Evolutionary conservation across 768 basidiomycete species (phyloP), one percentile per base, ranked within the genome.

Genomic region (Mycena crocata): DNA sequence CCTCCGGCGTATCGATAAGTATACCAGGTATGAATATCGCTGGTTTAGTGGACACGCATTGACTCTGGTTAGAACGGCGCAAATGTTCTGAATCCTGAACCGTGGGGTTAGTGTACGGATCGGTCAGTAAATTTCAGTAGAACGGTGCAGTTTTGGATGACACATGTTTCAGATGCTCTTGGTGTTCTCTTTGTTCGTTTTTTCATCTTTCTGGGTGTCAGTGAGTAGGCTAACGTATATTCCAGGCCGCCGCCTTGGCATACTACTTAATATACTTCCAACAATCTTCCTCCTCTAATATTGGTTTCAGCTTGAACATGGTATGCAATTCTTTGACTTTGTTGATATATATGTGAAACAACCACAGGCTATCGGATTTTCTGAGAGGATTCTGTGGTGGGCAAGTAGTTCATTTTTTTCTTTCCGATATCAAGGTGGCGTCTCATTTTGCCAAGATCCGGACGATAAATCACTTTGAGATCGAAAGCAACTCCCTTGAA

Each of bases 331-430:
- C n/a, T n/a, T n/a, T n/a, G 19, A 54, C 6, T 56, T n/a, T 57
- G 28, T 39, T 19, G 19, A 39, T 55, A 17, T n/a, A n/a, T n/a
- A 3, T 42, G n/a, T n/a, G n/a, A n/a, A n/a, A n/a, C n/a, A n/a
- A n/a, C n/a, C n/a, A n/a, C n/a, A 58, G 62, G 61, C 70, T 24
- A 84, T 86, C 50, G 78, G 78, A 9, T 87, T 88, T 74, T 83
- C 82, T 44, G 71, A 76, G 26, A 70, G 82, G 76, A 84, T 87
- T 54, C 71, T 88, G 57, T 82, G 77, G 74, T 74, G 71, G 72
- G 75, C 15, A 8, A 37, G 35, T 15, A 9, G 9, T 9, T 9
- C 9, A 37, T 37, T 9, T 9, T 8, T 37, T n/a, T 9, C 8
- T 8, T 37, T 15, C 15, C 8, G 8, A 37, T 37, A 9, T 15